Evolutionary conservation across 495 filamentous ascomycete genomes (phyloP), one percentile per base, ranked within the genome.

Genomic region (Tricharina praecox): DNA sequence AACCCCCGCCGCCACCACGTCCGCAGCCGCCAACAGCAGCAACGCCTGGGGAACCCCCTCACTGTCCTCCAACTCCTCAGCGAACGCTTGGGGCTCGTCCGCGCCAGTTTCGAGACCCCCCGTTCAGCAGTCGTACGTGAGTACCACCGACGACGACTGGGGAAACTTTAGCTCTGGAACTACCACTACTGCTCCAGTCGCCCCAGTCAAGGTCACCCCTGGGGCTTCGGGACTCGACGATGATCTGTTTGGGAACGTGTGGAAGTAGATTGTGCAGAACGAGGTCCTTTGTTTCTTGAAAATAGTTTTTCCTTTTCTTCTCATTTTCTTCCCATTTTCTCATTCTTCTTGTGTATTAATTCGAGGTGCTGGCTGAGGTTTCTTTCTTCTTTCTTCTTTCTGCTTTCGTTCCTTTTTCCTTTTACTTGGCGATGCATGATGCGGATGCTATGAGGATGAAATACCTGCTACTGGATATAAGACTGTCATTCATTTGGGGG

Each of bases 21-120:
- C 65, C 2, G 56, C 66, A 15, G 40, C 55, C 5, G 36, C 54
- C 1, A 55, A 56, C 11, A 57, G 52, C 18, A 54, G 58, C 45
- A 45, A 50, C 46, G 50, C 55, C 8, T 58, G 55, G 55, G 55
- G 54, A 33, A 50, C 43, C n/a, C 47, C 56, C 7, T 23, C 38
- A 11, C 35, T 36, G 20, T 9, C 52, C 38, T 33, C 63, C 46
- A n/a, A n/a, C n/a, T n/a, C n/a, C n/a, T n/a, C n/a, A n/a, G 60
- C 64, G 37, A 65, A 70, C 47, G 52, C 67, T 3, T 72, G 70
- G 70, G 68, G 67, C 28, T 65, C 65, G 18, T 19, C 60, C 4
- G 13, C 62, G 2, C 34, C 48, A 20, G 33, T 28, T 11, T 10
- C 48, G 24, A 24, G 21, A 10, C 2, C 41, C 13, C 5, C 25